Evolutionary conservation across 164 flowering plant species (phyloP).

Genomic region (Santalum album): DNA sequence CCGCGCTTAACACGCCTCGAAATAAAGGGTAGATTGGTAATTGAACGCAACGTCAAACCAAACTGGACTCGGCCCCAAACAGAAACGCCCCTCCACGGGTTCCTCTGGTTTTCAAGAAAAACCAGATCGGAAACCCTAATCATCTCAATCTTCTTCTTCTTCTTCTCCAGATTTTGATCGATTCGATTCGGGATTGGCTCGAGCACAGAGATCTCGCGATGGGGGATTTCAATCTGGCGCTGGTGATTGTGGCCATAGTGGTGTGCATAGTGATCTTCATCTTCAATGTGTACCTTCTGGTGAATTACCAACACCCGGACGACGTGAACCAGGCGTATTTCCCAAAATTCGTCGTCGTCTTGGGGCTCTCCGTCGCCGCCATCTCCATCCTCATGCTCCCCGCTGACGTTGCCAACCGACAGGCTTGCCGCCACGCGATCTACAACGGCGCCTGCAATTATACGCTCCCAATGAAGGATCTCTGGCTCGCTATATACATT

Average conservation of each 20-base stretch:
- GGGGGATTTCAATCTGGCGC: constrained; percentile 99
- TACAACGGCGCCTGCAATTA: constrained; percentile 92
- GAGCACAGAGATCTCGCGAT: constrained; percentile 23
- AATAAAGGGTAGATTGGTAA: no score
- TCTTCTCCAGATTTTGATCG: not conserved
- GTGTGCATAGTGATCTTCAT: constrained; percentile 72
- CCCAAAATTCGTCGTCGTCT: constrained; percentile 91
- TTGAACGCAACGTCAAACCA: no score
- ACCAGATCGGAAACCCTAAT: no score
- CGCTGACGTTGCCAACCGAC: constrained; percentile 97
- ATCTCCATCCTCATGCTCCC: constrained; percentile 96
- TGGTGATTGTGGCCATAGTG: constrained; percentile 82
- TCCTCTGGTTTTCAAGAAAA: no score
- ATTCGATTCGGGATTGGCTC: not conserved
- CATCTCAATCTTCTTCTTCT: no score
- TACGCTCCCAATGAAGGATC: constrained; percentile 92
- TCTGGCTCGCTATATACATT: constrained; percentile 89
- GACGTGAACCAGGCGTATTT: constrained; percentile 92
- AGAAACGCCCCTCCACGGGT: no score
- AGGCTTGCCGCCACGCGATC: constrained; percentile 82
- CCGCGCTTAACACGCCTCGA: no score
- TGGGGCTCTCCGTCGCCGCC: constrained; percentile 81
- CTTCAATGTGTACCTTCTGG: constrained; percentile 81
- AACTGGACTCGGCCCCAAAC: no score
- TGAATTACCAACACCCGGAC: constrained; percentile 94